phyloP scores from a whole-genome alignment of 2,329 filamentous ascomycete genomes.

The Sarocladiaceae sp. region DNA sequence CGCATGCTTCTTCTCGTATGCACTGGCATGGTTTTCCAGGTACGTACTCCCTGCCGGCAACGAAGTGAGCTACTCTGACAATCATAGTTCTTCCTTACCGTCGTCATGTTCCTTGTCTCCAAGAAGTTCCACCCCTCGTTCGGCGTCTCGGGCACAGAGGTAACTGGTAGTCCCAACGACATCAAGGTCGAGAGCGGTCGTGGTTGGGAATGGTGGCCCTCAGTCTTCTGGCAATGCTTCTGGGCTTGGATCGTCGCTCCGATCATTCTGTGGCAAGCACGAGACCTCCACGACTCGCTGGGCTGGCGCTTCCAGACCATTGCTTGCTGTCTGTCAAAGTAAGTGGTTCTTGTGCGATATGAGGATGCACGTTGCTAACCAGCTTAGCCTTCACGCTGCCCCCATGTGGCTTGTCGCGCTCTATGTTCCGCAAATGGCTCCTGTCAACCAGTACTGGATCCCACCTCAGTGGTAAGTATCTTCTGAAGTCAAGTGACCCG shows the following conservation, averaged over 20 bases:
- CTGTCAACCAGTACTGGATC: slow-evolving; percentile 50
- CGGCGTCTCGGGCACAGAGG: slow-evolving; percentile 57
- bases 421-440: slow-evolving; percentile 44
- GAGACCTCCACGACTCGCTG: slow-evolving; percentile 58
- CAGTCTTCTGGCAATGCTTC: slow-evolving; percentile 56
- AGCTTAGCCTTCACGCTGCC: slow-evolving; percentile 53
- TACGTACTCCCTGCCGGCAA: slow-evolving; percentile 23
- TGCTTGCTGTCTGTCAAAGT: slow-evolving; percentile 39
- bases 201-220: slow-evolving; percentile 68
- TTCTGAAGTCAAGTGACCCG: neutral
- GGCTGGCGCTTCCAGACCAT: slow-evolving; percentile 62
- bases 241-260: slow-evolving; percentile 58
- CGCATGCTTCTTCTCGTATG: slow-evolving; percentile 47
- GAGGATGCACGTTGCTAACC: neutral
- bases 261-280: slow-evolving; percentile 54
- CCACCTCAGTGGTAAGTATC: slow-evolving; percentile 57
- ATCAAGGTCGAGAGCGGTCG: slow-evolving; percentile 35
- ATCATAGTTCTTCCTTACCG: slow-evolving; percentile 49
- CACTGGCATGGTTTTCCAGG: slow-evolving; percentile 52
- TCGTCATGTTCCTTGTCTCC: slow-evolving; percentile 59
- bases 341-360: slow-evolving; percentile 15
- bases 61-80: neutral
- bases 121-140: slow-evolving; percentile 61
- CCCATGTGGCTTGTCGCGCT: slow-evolving; percentile 64
- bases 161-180: slow-evolving; percentile 50